A percentile compares a stretch with the other conserved stretches of the same genome.
phyloP scores from a whole-genome alignment of 108 stramenopile species.

The Conticribra guillardii region DNA sequence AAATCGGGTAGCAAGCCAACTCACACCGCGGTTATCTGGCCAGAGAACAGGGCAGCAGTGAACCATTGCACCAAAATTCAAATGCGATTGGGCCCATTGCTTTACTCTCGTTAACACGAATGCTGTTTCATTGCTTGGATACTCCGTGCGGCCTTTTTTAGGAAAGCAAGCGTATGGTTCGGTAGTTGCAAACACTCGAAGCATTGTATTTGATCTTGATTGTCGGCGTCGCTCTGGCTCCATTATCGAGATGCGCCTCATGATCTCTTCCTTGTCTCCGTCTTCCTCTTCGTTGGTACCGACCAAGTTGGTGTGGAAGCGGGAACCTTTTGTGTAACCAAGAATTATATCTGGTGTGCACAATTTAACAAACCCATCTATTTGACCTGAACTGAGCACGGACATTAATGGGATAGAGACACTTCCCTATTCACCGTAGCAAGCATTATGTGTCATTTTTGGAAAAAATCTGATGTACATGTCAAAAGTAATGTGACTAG shows the following conservation, averaged over 20 bases:
- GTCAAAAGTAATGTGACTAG: too few relatives aligned
- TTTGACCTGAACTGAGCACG: slow-evolving; percentile 54
- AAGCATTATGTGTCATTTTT: not conserved
- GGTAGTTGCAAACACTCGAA: slow-evolving; percentile 26
- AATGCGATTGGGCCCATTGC: slow-evolving; percentile 17
- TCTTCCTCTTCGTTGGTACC: not conserved
- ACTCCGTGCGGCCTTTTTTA: slow-evolving; percentile 26
- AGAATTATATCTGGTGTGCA: slow-evolving; percentile 56
- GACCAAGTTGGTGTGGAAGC: not conserved
- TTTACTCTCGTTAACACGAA: slow-evolving; percentile 7
- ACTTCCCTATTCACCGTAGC: slow-evolving; percentile 32
- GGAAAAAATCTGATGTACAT: not conserved
- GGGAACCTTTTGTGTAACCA: slow-evolving; percentile 53
- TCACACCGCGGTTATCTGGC: slow-evolving; percentile 31
- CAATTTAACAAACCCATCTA: slow-evolving; percentile 71
- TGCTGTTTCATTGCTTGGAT: slow-evolving; percentile 9
- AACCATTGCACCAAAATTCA: not conserved
- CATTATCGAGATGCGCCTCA: not conserved
- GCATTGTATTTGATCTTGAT: not conserved
- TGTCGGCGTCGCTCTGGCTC: not conserved
- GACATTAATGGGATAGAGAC: slow-evolving; percentile 61
- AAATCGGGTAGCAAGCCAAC: slow-evolving; percentile 48
- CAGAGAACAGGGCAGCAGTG: slow-evolving; percentile 31
- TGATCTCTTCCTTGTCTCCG: not conserved
- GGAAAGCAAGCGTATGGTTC: slow-evolving; percentile 12